These are phyloP conservation scores for Penicillium pancosmium DNA, from an alignment of 495 filamentous ascomycete genomes.

Conservation along the genomic window DNA sequence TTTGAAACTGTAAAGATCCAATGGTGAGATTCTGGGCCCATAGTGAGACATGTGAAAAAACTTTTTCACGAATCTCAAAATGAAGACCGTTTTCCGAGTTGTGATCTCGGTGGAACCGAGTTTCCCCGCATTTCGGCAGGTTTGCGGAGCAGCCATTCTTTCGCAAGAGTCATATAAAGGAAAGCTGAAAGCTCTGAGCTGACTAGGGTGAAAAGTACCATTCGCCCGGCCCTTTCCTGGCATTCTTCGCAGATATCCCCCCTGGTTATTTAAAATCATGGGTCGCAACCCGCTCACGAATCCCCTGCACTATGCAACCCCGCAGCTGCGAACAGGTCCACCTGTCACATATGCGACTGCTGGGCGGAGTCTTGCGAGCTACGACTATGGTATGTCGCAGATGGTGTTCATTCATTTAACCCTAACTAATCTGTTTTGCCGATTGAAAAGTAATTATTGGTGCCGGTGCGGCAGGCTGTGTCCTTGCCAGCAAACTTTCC, in stretches of 20 bases:
- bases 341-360: conserved; percentile 18
- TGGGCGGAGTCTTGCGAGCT: conserved; percentile 16
- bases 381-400: conserved; percentile 22
- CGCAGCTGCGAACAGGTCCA: conserved; percentile 16
- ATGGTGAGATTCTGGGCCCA: neutral
- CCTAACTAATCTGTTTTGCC: neutral
- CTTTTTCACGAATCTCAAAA: neutral
- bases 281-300: conserved; percentile 16
- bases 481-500: conserved; percentile 52
- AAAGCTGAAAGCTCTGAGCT: neutral
- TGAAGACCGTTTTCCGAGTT: no score
- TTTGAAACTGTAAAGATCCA: neutral
- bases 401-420: no score
- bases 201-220: neutral
- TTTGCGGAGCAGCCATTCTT: neutral
- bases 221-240: neutral
- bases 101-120: neutral
- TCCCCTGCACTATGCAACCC: conserved; percentile 24
- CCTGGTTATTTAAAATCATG: neutral
- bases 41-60: neutral
- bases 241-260: neutral
- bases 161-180: neutral
- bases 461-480: conserved; percentile 51
- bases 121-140: conserved; percentile 5
- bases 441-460: conserved; percentile 25